Base-by-base conservation (phyloP, 768 basidiomycete species). In the Kwoniella dejecticola region DNA sequence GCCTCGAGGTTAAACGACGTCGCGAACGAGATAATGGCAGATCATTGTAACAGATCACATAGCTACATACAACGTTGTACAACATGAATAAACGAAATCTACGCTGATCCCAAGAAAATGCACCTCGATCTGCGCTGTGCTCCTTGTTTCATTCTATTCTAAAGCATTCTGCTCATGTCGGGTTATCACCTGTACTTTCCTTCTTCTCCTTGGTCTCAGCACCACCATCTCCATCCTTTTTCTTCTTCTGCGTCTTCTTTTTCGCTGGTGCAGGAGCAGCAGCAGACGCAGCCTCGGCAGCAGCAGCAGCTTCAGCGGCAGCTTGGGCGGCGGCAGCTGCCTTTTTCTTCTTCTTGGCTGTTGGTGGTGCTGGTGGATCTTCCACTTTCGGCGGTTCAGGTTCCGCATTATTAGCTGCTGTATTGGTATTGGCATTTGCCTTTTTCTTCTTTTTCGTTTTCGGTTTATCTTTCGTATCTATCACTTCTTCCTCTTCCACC, bases 401-500 rank as follows among this genome's bases (percentile, higher is more conserved):
- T n/a, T 23, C 33, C 4, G 31, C 24, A 17, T 30, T 26, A n/a
- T 33, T 36, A 2, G 40, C 50, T n/a, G 45, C 61, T 2, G 42
- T 40, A 30, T n/a, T 23, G 6, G 17, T 50, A 11, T 27, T 45
- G n/a, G 46, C 30, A 42, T 56, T 44, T 17, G 36, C 55, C 30
- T 59, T 63, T 40, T 69, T 66, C 61, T 63, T 63, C 66, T 65
- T 56, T 52, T 68, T 71, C 26, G 64, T 64, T 63, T 74, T 74
- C 49, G 66, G 64, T 57, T 71, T 71, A 33, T 69, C 68, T 15
- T 45, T 60, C 27, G 44, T 2, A 38, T 67, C 62, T 49, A 65
- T 62, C n/a, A n/a, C n/a, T 13, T 59, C 47, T 8, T 67, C 69
- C 5, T 52, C 59, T 17, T 45, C 59, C 4, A 27, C 58, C 24